Conservation (phyloP, 768 basidiomycete genomes). For the Cubamyces sp. region DNA sequence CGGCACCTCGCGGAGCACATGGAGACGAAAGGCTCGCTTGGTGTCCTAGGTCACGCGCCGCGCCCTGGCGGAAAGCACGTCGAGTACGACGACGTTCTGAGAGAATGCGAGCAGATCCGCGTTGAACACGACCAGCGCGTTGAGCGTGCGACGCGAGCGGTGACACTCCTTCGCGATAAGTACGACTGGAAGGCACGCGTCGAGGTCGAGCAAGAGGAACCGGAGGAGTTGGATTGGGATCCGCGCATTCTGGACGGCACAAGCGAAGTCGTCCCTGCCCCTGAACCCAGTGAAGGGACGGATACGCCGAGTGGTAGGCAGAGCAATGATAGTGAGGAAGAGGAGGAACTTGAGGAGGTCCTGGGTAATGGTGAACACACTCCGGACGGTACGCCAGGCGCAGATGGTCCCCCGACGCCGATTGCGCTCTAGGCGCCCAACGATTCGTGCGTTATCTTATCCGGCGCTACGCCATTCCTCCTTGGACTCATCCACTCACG, state of each 20-base stretch:
- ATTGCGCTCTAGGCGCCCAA: background rate
- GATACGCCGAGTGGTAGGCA: conserved; percentile 29
- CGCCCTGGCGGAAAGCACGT: conserved; percentile 29
- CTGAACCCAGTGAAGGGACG: conserved; percentile 33
- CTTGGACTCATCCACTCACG: background rate
- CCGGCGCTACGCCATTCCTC: background rate
- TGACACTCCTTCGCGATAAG: conserved; percentile 75
- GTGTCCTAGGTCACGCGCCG: conserved; percentile 38
- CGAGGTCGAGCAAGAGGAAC: conserved; percentile 77
- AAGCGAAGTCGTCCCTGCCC: conserved; percentile 23
- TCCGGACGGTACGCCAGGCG: conserved; percentile 29
- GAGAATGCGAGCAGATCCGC: conserved; percentile 68
- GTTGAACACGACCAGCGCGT: conserved; percentile 75
- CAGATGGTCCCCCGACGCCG: conserved; percentile 43
- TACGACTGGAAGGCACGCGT: conserved; percentile 87
- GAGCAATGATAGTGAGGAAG: conserved; percentile 39
- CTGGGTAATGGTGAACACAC: conserved; percentile 34
- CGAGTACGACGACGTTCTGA: conserved; percentile 61
- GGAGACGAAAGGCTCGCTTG: conserved; percentile 37
- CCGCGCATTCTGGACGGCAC: conserved; percentile 44
- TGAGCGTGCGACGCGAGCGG: conserved; percentile 79
- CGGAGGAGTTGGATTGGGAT: conserved; percentile 77
- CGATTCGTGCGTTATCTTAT: conserved; percentile 6
- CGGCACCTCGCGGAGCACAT: conserved; percentile 70
- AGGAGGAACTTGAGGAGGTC: conserved; percentile 38